phyloP scores from a whole-genome alignment of 345 rosid genomes.

The Syzygium aromaticum region DNA sequence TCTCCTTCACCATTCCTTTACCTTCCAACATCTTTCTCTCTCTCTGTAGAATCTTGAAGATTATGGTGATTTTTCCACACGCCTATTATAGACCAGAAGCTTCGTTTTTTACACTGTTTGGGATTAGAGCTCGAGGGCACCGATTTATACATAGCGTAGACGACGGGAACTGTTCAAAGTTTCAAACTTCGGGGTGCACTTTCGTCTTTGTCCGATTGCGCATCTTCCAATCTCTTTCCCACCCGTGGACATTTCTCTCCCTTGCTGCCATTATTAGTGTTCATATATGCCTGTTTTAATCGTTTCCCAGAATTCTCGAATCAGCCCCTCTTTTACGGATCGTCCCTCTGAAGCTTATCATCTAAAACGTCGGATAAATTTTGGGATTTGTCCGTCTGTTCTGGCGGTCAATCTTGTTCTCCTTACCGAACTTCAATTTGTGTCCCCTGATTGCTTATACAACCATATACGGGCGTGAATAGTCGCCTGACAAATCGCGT shows the following conservation, averaged over 20 bases:
- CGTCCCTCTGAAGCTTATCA: not conserved
- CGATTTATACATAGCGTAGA: not conserved
- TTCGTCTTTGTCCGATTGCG: not conserved
- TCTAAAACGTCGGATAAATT: not conserved
- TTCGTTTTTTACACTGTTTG: not conserved
- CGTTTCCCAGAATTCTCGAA: not conserved
- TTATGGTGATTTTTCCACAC: not conserved
- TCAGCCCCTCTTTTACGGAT: not conserved
- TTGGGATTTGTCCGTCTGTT: not conserved
- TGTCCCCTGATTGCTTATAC: fast-evolving
- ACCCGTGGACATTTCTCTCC: not conserved
- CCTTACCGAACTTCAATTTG: not conserved
- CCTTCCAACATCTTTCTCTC: slow-evolving; percentile 39
- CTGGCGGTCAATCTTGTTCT: not conserved
- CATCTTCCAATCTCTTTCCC: not conserved
- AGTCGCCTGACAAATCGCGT: fast-evolving
- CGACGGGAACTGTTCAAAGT: not conserved
- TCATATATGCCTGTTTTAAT: not conserved
- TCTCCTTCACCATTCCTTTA: slow-evolving; percentile 50
- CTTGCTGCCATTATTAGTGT: not conserved
- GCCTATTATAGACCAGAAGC: not conserved
- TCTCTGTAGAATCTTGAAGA: not conserved
- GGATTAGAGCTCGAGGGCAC: not conserved
- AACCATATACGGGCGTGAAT: fast-evolving
- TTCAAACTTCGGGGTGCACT: not conserved